These are phyloP conservation scores for Forsythia suspensa DNA, from an alignment of 257 asterid species.

Conservation along the genomic window DNA sequence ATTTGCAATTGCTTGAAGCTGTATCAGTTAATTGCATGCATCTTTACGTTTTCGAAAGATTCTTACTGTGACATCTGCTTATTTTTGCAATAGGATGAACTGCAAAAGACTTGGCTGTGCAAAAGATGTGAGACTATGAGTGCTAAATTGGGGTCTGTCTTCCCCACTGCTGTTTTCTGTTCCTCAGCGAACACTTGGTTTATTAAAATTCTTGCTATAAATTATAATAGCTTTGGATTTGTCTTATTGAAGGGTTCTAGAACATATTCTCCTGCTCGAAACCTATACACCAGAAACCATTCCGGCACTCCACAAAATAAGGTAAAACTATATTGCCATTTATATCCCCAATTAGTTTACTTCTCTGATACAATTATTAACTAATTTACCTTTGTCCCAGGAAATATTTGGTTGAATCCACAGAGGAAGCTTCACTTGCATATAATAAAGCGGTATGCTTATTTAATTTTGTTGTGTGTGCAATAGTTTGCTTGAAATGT, in stretches of 20 bases:
- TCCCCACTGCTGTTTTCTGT: constrained; percentile 25
- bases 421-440: constrained; percentile 96
- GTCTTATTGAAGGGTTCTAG: constrained; percentile 69
- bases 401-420: constrained; percentile 86
- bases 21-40: constrained; percentile 8
- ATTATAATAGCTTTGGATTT: constrained; percentile 25
- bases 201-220: constrained; percentile 25
- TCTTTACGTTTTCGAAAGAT: background rate
- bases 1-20: constrained; percentile 13
- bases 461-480: constrained; percentile 17
- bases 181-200: background rate
- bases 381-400: constrained; percentile 35
- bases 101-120: constrained; percentile 95
- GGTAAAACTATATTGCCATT: constrained; percentile 42
- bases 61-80: constrained; percentile 9
- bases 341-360: constrained; percentile 10
- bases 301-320: constrained; percentile 91
- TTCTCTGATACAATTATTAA: constrained; percentile 17
- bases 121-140: constrained; percentile 98
- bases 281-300: constrained; percentile 87
- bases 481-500: constrained; percentile 11
- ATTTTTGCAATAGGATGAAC: constrained; percentile 67
- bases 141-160: constrained; percentile 87
- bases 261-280: constrained; percentile 90
- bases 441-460: constrained; percentile 88